Conservation (phyloP, 2,329 filamentous ascomycete genomes). For the Neurospora sp. region DNA sequence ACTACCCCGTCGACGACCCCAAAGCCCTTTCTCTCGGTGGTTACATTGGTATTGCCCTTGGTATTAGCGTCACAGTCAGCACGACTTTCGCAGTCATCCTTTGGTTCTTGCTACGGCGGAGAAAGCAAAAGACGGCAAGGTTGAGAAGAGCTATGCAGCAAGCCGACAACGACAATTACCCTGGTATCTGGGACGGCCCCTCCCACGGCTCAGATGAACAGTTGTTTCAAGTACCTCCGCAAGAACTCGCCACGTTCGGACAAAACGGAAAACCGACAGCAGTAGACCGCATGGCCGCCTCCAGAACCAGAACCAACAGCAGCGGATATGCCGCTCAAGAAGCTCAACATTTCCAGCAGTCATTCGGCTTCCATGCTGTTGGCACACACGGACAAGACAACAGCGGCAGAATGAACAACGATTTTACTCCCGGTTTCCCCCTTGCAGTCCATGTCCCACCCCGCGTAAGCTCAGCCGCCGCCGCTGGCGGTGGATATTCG, state of each 20-base stretch:
- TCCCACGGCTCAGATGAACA: background rate
- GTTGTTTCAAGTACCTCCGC: background rate
- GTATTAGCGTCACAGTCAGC: background rate
- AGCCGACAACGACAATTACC: background rate
- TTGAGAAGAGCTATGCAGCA: background rate
- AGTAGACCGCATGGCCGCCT: background rate
- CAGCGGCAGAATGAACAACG: background rate
- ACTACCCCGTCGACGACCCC: conserved; percentile 13
- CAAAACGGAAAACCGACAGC: background rate
- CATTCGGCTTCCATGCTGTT: background rate
- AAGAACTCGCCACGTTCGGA: background rate
- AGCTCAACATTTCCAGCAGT: background rate
- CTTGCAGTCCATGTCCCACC: background rate
- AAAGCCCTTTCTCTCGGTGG: background rate
- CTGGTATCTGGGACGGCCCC: background rate
- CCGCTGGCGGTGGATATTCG: background rate
- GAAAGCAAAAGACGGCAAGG: background rate
- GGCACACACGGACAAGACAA: background rate
- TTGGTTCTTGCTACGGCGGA: background rate
- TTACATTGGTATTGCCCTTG: background rate
- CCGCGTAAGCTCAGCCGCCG: background rate
- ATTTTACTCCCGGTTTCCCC: background rate
- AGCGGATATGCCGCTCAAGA: background rate
- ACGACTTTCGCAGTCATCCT: background rate
- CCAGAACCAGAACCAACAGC: background rate